These are phyloP conservation scores for Geosiphon pyriformis DNA, from an alignment of 192 early-diverging fungal species.

Conservation along the genomic window DNA sequence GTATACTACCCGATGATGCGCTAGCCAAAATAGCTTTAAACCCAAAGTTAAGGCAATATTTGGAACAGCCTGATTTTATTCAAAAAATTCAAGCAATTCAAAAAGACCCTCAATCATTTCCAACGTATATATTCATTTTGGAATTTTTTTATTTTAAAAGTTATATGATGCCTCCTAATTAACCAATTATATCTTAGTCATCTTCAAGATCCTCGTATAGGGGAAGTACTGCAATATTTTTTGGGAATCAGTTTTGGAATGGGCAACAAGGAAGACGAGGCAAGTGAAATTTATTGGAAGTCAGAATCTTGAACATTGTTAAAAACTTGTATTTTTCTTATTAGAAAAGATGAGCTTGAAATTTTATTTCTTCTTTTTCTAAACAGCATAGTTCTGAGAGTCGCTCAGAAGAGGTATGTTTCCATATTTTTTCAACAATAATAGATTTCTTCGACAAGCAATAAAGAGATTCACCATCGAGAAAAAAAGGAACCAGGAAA, in stretches of 20 bases:
- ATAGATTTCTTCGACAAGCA: too few species aligned
- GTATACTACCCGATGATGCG: slow-evolving; percentile 73
- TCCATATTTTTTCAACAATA: too few species aligned
- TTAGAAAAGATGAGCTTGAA: too few species aligned
- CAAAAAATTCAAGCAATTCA: slow-evolving; percentile 71
- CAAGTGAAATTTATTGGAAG: too few species aligned
- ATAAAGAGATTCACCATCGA: too few species aligned
- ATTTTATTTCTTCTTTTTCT: too few species aligned
- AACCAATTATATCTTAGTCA: neutral
- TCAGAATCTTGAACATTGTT: too few species aligned
- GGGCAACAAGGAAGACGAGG: slow-evolving; percentile 37
- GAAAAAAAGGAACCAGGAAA: too few species aligned
- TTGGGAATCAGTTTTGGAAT: slow-evolving; percentile 65
- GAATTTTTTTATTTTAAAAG: neutral
- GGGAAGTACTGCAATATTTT: slow-evolving; percentile 65
- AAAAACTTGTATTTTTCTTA: too few species aligned
- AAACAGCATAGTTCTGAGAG: too few species aligned
- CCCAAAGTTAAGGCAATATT: slow-evolving; percentile 66
- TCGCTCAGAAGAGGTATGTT: too few species aligned
- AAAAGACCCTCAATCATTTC: slow-evolving; percentile 61
- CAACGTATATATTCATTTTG: slow-evolving; percentile 41
- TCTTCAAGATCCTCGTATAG: slow-evolving; percentile 79
- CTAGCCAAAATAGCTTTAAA: slow-evolving; percentile 75
- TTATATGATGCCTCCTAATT: neutral
- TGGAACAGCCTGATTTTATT: slow-evolving; percentile 75